Conservation (phyloP, 2,329 filamentous ascomycete genomes). For the Calonectria montana region DNA sequence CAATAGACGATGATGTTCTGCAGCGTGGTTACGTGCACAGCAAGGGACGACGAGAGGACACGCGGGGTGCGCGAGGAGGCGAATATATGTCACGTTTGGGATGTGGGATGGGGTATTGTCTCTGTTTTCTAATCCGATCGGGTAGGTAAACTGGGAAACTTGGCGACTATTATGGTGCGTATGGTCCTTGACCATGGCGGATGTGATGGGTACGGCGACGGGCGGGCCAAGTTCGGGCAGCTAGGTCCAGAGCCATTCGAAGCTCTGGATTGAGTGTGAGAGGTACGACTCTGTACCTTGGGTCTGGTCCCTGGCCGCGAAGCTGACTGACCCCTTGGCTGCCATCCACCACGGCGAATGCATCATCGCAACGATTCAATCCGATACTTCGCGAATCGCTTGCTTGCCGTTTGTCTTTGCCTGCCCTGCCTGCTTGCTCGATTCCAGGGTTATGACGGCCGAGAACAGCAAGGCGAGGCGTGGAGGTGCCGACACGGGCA, state of each 20-base stretch:
- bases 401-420: constrained; percentile 14
- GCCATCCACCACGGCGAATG: constrained; percentile 8
- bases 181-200: constrained; percentile 15
- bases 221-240: constrained; percentile 23
- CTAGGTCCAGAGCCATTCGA: neutral
- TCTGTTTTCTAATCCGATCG: constrained; percentile 11
- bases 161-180: constrained; percentile 4
- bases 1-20: neutral
- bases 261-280: neutral
- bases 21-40: constrained; percentile 8
- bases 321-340: constrained; percentile 4
- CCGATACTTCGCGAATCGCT: constrained; percentile 28
- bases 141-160: neutral
- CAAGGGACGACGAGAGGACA: neutral
- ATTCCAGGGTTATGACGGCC: constrained; percentile 31
- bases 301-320: neutral
- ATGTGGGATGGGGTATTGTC: constrained; percentile 8
- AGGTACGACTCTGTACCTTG: constrained; percentile 15
- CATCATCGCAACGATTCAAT: constrained; percentile 22
- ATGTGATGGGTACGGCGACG: constrained; percentile 18
- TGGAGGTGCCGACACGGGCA: constrained; percentile 42
- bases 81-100: neutral
- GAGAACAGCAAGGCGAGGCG: constrained; percentile 40
- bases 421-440: constrained; percentile 20
- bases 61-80: neutral